Evolutionary conservation across 164 flowering plant species (phyloP).

Genomic region (Stephania japonica): DNA sequence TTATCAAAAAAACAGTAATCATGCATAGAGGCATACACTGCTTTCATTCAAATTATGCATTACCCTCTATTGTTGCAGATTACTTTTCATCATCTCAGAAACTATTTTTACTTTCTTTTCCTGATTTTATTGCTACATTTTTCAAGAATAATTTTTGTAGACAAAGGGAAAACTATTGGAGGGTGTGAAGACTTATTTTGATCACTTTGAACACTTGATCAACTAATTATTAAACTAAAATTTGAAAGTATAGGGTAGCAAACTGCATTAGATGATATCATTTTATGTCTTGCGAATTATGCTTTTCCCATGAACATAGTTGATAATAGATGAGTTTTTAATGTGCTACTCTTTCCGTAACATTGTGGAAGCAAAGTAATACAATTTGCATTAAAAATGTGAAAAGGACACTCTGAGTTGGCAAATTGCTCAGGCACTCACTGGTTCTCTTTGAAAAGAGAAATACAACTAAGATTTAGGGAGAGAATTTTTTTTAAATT

Average conservation of each 20-base stretch:
- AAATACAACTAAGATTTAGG: neutral
- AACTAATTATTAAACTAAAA: too few species aligned
- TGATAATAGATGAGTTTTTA: neutral
- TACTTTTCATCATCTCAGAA: neutral
- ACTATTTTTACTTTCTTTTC: too few species aligned
- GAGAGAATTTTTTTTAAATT: too few species aligned
- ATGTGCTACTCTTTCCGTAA: neutral
- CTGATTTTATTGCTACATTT: too few species aligned
- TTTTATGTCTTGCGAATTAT: too few species aligned
- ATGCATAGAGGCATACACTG: too few species aligned
- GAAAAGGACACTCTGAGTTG: neutral
- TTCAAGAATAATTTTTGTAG: neutral
- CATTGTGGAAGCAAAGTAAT: neutral
- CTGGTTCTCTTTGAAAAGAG: neutral
- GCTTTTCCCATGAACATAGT: too few species aligned
- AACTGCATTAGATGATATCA: too few species aligned
- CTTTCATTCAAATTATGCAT: neutral
- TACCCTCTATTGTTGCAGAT: neutral
- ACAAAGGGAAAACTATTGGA: neutral
- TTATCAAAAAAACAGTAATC: neutral
- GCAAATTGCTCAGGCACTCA: neutral
- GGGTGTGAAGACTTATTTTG: neutral
- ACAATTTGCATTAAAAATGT: neutral
- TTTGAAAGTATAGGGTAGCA: neutral
- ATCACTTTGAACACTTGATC: too few species aligned